These are phyloP conservation scores for Herpetomonas tarakana DNA, from an alignment of 208 protist species.

Conservation along the genomic window DNA sequence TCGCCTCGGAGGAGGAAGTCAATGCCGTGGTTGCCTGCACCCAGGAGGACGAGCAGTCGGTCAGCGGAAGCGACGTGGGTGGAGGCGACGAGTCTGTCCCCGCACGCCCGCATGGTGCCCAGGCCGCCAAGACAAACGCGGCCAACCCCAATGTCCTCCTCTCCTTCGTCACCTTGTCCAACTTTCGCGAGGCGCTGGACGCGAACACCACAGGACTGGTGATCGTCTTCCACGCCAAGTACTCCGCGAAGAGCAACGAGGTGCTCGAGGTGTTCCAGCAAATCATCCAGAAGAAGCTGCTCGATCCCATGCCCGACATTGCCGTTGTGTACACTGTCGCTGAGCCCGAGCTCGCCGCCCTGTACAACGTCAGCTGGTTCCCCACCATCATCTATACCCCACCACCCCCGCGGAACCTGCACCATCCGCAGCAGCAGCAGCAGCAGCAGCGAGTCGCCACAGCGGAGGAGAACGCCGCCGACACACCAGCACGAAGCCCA, in stretches of 20 bases:
- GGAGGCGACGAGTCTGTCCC: too few relatives aligned
- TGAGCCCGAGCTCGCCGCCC: slow-evolving; percentile 73
- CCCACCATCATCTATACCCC: slow-evolving; percentile 83
- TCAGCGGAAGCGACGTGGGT: too few relatives aligned
- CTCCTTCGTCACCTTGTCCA: slow-evolving; percentile 49
- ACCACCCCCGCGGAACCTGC: slow-evolving; percentile 11
- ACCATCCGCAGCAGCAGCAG: too few relatives aligned
- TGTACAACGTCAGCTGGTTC: slow-evolving; percentile 79
- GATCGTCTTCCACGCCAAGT: slow-evolving; percentile 83
- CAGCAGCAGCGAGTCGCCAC: too few relatives aligned
- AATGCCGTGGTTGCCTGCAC: not conserved
- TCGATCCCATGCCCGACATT: slow-evolving; percentile 68
- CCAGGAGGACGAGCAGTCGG: too few relatives aligned
- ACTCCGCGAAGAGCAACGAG: slow-evolving; percentile 62
- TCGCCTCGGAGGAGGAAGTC: not conserved
- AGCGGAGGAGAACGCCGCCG: not conserved
- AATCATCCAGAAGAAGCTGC: slow-evolving; percentile 44
- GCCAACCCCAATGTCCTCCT: not conserved
- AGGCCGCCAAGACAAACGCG: not conserved
- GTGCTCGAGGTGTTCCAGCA: slow-evolving; percentile 49
- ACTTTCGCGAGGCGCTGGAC: slow-evolving; percentile 37
- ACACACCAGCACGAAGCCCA: not conserved
- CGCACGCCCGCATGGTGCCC: not conserved
- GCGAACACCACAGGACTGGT: slow-evolving; percentile 55
- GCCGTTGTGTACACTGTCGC: slow-evolving; percentile 75